Conservation (phyloP, 108 stramenopile species). For the Pinguiococcus pyrenoidosus region DNA sequence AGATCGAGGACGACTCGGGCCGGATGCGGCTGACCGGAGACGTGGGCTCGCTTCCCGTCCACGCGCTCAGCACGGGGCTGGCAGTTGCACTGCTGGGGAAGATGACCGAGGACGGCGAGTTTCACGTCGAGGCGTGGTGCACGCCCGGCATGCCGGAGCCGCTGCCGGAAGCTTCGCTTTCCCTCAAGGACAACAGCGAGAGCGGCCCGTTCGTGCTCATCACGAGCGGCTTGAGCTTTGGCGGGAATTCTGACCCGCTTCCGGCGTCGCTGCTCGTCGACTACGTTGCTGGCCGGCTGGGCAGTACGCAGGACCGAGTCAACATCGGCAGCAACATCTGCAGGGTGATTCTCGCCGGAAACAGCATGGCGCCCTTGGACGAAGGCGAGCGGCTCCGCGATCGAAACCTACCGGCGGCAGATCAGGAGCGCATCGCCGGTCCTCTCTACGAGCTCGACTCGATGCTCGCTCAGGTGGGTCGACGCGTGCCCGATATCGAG, state of each 20-base stretch:
- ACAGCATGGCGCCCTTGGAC: conserved; percentile 11
- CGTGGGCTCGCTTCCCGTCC: background rate
- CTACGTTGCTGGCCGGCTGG: conserved; percentile 14
- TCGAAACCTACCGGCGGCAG: background rate
- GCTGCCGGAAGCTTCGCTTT: background rate
- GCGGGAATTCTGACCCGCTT: conserved; percentile 16
- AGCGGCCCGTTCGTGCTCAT: conserved; percentile 5
- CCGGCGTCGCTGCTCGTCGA: conserved; percentile 10
- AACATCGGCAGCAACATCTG: conserved; percentile 4
- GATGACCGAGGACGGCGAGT: conserved; percentile 11
- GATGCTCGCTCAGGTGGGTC: background rate
- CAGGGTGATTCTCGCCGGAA: conserved; percentile 15
- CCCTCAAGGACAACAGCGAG: background rate
- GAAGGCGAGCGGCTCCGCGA: background rate
- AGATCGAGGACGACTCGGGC: conserved; percentile 27
- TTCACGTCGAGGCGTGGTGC: conserved; percentile 23
- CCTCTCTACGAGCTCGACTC: background rate
- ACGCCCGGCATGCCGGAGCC: conserved; percentile 13
- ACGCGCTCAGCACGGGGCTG: conserved; percentile 27
- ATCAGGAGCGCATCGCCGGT: background rate
- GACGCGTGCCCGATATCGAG: no score
- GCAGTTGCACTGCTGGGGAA: conserved; percentile 23
- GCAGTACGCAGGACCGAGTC: conserved; percentile 2
- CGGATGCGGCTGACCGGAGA: conserved; percentile 3
- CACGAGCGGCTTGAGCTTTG: conserved; percentile 7